These are phyloP conservation scores for Petrea volubilis DNA, from an alignment of 257 asterid species.

Conservation along the genomic window DNA sequence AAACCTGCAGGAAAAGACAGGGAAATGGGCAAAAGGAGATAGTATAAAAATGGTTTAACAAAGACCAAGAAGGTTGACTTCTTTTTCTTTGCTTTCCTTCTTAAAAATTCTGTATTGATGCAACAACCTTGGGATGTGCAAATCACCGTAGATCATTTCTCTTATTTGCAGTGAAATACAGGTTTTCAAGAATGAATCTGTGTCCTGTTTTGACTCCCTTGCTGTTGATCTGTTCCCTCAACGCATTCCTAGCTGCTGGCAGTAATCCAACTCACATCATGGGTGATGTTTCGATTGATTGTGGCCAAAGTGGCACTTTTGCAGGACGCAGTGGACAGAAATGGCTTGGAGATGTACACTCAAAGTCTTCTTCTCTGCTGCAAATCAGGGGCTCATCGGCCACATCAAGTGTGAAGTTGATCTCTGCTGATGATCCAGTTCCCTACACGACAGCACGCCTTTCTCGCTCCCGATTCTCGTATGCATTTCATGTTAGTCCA, in stretches of 20 bases:
- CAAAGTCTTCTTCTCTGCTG: background rate
- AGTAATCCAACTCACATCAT: background rate
- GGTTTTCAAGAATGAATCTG: background rate
- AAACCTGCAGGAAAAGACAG: no score
- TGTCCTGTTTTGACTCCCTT: background rate
- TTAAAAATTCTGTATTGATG: no score
- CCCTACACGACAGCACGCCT: conserved; percentile 9
- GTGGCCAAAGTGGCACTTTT: conserved; percentile 22
- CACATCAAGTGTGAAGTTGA: conserved; percentile 12
- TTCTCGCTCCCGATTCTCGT: background rate
- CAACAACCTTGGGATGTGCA: background rate
- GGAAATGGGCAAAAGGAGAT: no score
- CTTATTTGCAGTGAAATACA: background rate
- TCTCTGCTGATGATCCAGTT: background rate
- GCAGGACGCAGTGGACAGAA: conserved; percentile 24
- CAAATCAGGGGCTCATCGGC: conserved; percentile 26
- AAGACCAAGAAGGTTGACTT: no score
- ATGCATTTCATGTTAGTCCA: background rate
- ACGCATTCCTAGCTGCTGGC: background rate
- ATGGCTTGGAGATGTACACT: conserved; percentile 34
- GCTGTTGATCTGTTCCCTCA: background rate
- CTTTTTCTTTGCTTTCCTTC: no score
- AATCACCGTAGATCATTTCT: background rate
- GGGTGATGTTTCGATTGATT: conserved; percentile 27
- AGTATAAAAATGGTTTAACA: no score